Conservation (phyloP, 306 rosid species). For the Acacia crassicarpa region DNA sequence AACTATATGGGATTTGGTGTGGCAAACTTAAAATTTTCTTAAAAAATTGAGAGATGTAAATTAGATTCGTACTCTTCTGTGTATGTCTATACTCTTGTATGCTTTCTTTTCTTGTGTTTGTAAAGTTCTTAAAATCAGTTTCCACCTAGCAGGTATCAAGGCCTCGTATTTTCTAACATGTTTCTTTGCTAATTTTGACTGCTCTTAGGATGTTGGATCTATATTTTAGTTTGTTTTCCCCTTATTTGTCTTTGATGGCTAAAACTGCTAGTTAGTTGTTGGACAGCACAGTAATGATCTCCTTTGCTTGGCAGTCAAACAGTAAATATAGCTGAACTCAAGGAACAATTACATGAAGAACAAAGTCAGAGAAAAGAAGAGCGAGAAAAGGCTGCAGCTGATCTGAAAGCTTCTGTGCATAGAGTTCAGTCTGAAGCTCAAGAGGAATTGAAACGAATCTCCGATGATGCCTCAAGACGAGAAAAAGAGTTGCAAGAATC, state of each 20-base stretch:
- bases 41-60: not conserved
- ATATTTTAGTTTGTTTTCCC: not conserved
- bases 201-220: conserved; percentile 1
- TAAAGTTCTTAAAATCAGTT: not conserved
- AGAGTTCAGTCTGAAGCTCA: conserved; percentile 84
- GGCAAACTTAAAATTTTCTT: not conserved
- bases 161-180: not conserved
- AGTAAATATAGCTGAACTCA: conserved; percentile 70
- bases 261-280: not conserved
- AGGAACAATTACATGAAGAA: conserved; percentile 77
- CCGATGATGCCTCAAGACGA: conserved; percentile 64
- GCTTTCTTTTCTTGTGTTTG: not conserved
- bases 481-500: conserved; percentile 82
- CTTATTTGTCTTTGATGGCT: conserved; percentile 12
- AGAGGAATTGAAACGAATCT: conserved; percentile 67
- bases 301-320: conserved; percentile 65
- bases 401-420: conserved; percentile 78
- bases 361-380: conserved; percentile 78
- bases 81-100: not conserved
- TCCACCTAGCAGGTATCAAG: not conserved
- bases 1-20: not conserved
- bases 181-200: not conserved
- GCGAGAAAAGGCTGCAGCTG: conserved; percentile 82
- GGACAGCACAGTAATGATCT: conserved; percentile 3
- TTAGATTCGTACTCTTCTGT: not conserved